These are phyloP conservation scores for Vaccinium vitisidaea DNA, from an alignment of 148 eudicot genomes.

Conservation along the genomic window DNA sequence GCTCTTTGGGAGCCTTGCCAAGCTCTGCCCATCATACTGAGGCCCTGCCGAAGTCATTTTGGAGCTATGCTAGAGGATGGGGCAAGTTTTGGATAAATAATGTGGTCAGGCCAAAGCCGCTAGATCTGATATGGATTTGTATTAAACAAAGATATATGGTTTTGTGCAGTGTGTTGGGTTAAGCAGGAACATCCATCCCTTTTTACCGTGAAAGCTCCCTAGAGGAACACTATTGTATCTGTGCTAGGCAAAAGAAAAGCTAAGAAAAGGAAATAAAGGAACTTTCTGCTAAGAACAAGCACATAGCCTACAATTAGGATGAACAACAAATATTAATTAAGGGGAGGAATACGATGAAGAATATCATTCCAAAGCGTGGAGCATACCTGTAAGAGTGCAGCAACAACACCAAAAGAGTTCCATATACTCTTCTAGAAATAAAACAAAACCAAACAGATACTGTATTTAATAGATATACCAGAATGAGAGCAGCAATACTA, in stretches of 20 bases:
- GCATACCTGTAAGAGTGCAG: constrained; percentile 87
- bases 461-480: background rate
- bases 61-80: background rate
- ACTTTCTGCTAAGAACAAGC: background rate
- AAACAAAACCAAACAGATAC: constrained; percentile 2
- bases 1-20: background rate
- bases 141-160: background rate
- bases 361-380: background rate
- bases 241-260: background rate
- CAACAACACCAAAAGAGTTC: constrained; percentile 93
- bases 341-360: background rate
- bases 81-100: background rate
- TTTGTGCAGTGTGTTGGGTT: background rate
- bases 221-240: background rate
- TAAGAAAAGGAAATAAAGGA: background rate
- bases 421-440: constrained; percentile 71
- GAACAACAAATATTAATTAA: background rate
- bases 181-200: background rate
- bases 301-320: background rate
- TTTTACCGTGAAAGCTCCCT: background rate
- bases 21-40: background rate
- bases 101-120: background rate
- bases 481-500: constrained; percentile 21
- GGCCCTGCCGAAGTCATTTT: background rate
- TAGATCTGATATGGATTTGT: background rate